Conservation (phyloP, 805 yeast species). For the Wickerhamiella domercqiae region DNA sequence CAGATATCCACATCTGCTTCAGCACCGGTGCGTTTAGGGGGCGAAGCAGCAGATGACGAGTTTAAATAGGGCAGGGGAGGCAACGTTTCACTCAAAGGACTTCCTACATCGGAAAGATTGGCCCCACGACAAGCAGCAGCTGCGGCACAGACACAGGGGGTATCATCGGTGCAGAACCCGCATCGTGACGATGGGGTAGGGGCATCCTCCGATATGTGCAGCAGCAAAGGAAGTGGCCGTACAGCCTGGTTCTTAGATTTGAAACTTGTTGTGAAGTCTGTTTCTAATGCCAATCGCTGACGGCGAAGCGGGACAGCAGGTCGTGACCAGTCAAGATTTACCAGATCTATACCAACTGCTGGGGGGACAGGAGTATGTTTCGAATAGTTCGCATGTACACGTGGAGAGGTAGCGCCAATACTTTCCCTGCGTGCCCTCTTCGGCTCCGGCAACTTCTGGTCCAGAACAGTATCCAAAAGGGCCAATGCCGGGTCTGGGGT, state of each 20-base stretch:
- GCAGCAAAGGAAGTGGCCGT: neutral
- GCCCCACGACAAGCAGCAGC: conserved; percentile 33
- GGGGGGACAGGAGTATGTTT: conserved; percentile 4
- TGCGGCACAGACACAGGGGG: conserved; percentile 86
- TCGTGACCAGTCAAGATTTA: conserved; percentile 15
- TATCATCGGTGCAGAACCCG: conserved; percentile 85
- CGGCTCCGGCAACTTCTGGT: conserved; percentile 23
- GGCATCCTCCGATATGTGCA: neutral
- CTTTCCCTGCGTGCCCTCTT: neutral
- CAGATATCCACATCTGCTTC: too few relatives aligned
- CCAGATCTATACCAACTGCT: conserved; percentile 12
- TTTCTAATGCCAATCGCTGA: conserved; percentile 12
- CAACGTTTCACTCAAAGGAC: conserved; percentile 29
- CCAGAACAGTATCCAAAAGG: conserved; percentile 24
- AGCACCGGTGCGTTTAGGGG: too few relatives aligned
- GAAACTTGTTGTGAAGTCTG: conserved; percentile 15
- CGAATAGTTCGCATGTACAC: too few relatives aligned
- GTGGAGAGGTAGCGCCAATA: too few relatives aligned
- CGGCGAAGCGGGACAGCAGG: conserved; percentile 19
- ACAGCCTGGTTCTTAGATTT: neutral
- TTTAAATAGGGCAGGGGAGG: neutral
- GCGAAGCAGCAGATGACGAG: conserved; percentile 7
- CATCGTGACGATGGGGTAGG: conserved; percentile 33
- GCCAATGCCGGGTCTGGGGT: conserved; percentile 12
- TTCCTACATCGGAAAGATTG: conserved; percentile 20